A percentile compares a stretch with the other conserved stretches of the same genome.
These are phyloP conservation scores for Apophysomyces sp. DNA, from an alignment of 371 early-diverging fungal genomes.

Conservation along the genomic window DNA sequence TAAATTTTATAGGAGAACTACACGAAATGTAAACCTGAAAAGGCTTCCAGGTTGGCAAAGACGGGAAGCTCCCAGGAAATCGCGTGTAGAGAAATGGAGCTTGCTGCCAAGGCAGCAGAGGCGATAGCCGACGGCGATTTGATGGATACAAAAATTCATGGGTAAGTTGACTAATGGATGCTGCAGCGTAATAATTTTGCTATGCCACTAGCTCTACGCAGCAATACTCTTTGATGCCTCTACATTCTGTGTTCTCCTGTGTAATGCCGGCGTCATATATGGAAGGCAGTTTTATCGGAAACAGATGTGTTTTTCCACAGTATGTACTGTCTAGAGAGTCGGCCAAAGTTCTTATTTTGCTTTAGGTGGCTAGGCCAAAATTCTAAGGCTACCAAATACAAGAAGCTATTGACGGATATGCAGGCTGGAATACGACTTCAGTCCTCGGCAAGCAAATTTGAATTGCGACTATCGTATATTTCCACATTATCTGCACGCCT, in stretches of 20 bases:
- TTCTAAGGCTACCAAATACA: conserved; percentile 78
- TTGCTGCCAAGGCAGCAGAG: conserved; percentile 87
- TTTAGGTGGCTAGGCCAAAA: conserved; percentile 92
- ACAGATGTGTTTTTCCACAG: conserved; percentile 47
- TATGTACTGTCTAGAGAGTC: conserved; percentile 14
- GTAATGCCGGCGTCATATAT: conserved; percentile 84
- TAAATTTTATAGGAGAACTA: conserved; percentile 50
- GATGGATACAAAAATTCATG: conserved; percentile 80
- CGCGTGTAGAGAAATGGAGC: conserved; percentile 45
- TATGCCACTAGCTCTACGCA: conserved; percentile 50
- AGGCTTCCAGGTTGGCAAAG: conserved; percentile 9
- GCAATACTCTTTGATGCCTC: conserved; percentile 92
- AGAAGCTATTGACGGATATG: conserved; percentile 76
- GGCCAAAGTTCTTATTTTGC: background rate
- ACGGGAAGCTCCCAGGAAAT: conserved; percentile 17
- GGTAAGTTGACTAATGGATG: conserved; percentile 39
- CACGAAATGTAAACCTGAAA: conserved; percentile 29
- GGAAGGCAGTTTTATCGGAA: conserved; percentile 54
- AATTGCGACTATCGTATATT: conserved; percentile 83
- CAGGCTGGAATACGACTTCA: conserved; percentile 81
- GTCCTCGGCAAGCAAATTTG: conserved; percentile 82
- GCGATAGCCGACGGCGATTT: conserved; percentile 87
- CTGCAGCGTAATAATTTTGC: conserved; percentile 2
- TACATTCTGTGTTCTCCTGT: conserved; percentile 89
- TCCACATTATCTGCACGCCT: conserved; percentile 71